Evolutionary conservation across 2,329 filamentous ascomycete genomes (phyloP).

Genomic region (Piedraia hortae): DNA sequence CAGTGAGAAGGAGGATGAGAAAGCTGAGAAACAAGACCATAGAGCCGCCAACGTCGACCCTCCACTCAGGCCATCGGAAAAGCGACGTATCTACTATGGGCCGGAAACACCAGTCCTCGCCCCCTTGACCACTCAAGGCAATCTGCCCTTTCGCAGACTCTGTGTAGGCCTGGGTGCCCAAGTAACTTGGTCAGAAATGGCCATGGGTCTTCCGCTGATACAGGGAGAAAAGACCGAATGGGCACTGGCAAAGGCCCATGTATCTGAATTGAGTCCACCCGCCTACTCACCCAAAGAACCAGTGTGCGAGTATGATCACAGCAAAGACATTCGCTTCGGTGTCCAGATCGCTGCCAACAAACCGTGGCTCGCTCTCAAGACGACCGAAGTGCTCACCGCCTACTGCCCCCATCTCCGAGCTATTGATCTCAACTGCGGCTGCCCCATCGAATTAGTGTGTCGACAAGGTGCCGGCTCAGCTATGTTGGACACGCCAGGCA

Average conservation of each 20-base stretch:
- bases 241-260: conserved; percentile 81
- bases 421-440: conserved; percentile 90
- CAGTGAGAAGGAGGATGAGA: conserved; percentile 16
- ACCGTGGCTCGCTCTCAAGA: conserved; percentile 70
- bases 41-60: conserved; percentile 62
- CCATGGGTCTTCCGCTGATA: conserved; percentile 65
- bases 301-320: conserved; percentile 54
- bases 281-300: conserved; percentile 31
- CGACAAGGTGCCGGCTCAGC: conserved; percentile 71
- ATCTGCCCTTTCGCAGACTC: conserved; percentile 74
- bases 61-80: conserved; percentile 74
- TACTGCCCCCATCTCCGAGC: conserved; percentile 63
- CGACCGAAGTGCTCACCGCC: conserved; percentile 51
- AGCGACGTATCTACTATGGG: conserved; percentile 78
- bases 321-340: conserved; percentile 64
- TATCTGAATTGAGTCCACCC: conserved; percentile 50
- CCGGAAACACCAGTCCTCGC: conserved; percentile 82
- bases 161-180: conserved; percentile 75
- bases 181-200: conserved; percentile 96
- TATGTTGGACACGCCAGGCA: conserved; percentile 62
- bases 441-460: conserved; percentile 84
- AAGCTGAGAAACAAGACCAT: conserved; percentile 33
- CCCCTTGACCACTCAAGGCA: conserved; percentile 86
- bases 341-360: conserved; percentile 83
- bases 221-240: conserved; percentile 81